Evolutionary conservation across 2,329 filamentous ascomycete genomes (phyloP), one percentile per base, ranked within the genome.

Genomic region (Leptographium lundbergii): DNA sequence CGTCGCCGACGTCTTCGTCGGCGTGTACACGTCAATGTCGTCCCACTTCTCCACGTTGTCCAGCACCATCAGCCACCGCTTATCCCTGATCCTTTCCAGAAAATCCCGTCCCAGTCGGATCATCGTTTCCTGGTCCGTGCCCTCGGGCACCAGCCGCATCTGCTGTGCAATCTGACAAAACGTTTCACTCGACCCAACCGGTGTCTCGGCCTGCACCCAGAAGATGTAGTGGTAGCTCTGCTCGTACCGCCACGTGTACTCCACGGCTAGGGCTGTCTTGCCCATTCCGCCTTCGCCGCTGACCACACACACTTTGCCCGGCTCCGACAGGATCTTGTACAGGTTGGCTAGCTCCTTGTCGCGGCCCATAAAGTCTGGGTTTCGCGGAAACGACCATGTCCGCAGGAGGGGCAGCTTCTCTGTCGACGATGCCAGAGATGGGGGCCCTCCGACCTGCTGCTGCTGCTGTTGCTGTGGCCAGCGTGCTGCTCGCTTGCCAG

Each of bases 121-220:
- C 53, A 62, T 22, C 11, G 62, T 63, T n/a, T 63, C 62, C 13
- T 59, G 61, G 34, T 63, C 62, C 1, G 60, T 50, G 11, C 60
- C 62, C 6, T 60, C 59, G 0, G 62, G 61, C 3, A 59, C 61
- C n/a, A 63, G 58, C 6, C 48, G 47, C 27, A 63, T 59, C 57
- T 63, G 61, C 57, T 60, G 58, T 5, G 61, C 59, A 25, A 63
- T 61, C 48, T 63, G 61, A 10, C 58, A 62, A 24, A 63, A 63
- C 6, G 62, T 63, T 45, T 63, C 58, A 54, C 61, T 61, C 0
- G 56, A 58, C 1, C 62, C 60, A 1, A 62, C 60, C 3, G 62
- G 53, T 14, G 62, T 67, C 57, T 67, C 66, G 3, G 66, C 65
- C 42, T 66, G 64, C 2, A 65, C 60, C 66, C 66, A 67, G 50